Base-by-base conservation (phyloP, 176 grass and related monocot species). In the Alloteropsis semialata region DNA sequence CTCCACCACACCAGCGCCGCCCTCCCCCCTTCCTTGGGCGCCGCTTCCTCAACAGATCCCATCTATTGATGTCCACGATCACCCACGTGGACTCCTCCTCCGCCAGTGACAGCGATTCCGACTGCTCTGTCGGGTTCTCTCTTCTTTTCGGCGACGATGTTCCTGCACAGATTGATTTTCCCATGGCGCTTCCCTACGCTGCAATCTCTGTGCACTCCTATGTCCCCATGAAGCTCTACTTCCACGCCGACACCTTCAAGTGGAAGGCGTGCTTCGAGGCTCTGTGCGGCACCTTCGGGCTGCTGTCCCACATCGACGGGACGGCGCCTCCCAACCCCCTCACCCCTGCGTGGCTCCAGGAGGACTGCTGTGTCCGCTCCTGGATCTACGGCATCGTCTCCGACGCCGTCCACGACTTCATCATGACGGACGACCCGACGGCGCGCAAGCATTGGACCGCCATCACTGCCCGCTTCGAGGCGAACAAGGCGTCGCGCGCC, bases 21-120 rank as follows among this genome's bases (percentile, higher is more conserved):
- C 45, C 45, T 48, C 45, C 15, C 45, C 45, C 14, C n/a, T n/a
- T n/a, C n/a, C n/a, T 15, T 48, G 45, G 45, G 45, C 45, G 45
- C 11, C 45, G 45, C 45, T 48, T 48, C 14, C 45, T 48, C 45
- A 48, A 48, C 45, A 48, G 45, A 48, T 48, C 12, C 45, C 45
- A 48, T 48, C 12, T 48, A 12, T 48, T 48, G n/a, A n/a, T n/a
- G n/a, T 64, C 60, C 60, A 34, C 60, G 29, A 27, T 64, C 29
- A 64, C 28, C 60, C 60, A 64, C 60, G 60, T 64, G 60, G 60
- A 64, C 60, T 64, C 60, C 60, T n/a, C n/a, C n/a, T n/a, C n/a
- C n/a, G 50, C 50, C 18, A 3, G 50, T 54, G 50, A 54, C 17
- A 54, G 50, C 50, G 50, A 54, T 18, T 54, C 50, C 50, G 50